These are phyloP conservation scores for Diplodia scrobiculata DNA, from an alignment of 2,329 filamentous ascomycete genomes.

Conservation along the genomic window DNA sequence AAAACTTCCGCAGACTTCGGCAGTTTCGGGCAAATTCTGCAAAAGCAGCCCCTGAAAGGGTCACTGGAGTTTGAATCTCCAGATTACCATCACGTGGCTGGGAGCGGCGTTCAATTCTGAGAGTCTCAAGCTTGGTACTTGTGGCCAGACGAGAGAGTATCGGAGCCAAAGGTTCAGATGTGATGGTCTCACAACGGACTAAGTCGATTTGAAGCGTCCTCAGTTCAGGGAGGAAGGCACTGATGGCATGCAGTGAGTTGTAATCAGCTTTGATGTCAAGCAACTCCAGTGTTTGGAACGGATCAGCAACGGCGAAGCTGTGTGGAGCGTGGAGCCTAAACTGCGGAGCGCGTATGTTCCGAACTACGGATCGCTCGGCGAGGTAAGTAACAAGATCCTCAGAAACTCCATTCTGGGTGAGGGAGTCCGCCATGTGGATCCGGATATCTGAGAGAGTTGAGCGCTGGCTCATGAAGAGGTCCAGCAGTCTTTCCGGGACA, in stretches of 20 bases:
- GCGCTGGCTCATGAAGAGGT: background rate
- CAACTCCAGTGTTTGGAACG: background rate
- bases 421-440: constrained; percentile 5
- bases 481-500: background rate
- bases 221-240: background rate
- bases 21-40: background rate
- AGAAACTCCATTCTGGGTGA: background rate
- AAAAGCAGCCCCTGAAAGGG: constrained; percentile 12
- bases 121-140: background rate
- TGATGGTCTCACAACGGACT: background rate
- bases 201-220: constrained; percentile 5
- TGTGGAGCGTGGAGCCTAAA: background rate
- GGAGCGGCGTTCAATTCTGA: background rate
- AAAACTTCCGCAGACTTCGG: background rate
- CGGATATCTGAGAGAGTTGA: constrained; percentile 10
- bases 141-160: background rate
- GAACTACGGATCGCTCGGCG: background rate
- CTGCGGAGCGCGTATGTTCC: background rate
- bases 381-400: constrained; percentile 9
- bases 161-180: constrained; percentile 3
- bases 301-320: background rate
- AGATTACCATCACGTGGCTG: background rate
- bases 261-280: constrained; percentile 20
- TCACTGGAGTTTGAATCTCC: background rate
- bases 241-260: background rate